phyloP scores from a whole-genome alignment of 2,329 filamentous ascomycete genomes.

The Neonectria ditissima region DNA sequence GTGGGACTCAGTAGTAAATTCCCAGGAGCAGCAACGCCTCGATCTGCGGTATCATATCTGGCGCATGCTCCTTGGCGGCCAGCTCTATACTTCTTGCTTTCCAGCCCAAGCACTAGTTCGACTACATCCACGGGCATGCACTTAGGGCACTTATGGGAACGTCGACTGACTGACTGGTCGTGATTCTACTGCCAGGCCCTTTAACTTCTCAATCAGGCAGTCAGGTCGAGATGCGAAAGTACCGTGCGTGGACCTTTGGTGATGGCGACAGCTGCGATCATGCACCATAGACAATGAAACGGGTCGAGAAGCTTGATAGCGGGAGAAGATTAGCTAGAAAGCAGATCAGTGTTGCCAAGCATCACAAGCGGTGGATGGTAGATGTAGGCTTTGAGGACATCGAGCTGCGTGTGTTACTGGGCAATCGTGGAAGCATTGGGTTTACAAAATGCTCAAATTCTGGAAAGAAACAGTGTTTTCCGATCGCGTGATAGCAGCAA shows the following conservation, averaged over 20 bases:
- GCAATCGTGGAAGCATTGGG: too few relatives aligned
- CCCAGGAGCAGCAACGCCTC: constrained; percentile 53
- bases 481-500: too few relatives aligned
- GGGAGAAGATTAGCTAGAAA: constrained; percentile 53
- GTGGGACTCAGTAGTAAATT: too few relatives aligned
- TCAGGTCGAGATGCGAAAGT: constrained; percentile 55
- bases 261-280: constrained; percentile 53
- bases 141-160: constrained; percentile 51
- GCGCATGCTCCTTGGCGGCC: constrained; percentile 42
- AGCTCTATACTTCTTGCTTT: constrained; percentile 44
- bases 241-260: constrained; percentile 53
- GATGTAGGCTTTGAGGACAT: constrained; percentile 55
- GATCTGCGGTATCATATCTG: constrained; percentile 53
- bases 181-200: constrained; percentile 47
- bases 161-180: constrained; percentile 48
- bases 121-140: constrained; percentile 54
- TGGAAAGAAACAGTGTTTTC: too few relatives aligned
- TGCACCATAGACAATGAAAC: constrained; percentile 54
- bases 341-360: constrained; percentile 52
- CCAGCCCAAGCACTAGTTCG: constrained; percentile 49
- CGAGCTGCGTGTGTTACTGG: too few relatives aligned
- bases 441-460: too few relatives aligned
- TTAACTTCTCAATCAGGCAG: constrained; percentile 50
- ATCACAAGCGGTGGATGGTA: constrained; percentile 53
- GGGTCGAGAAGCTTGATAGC: constrained; percentile 52